phyloP scores from a whole-genome alignment of 345 rosid genomes.

The Noccaea caerulescens region DNA sequence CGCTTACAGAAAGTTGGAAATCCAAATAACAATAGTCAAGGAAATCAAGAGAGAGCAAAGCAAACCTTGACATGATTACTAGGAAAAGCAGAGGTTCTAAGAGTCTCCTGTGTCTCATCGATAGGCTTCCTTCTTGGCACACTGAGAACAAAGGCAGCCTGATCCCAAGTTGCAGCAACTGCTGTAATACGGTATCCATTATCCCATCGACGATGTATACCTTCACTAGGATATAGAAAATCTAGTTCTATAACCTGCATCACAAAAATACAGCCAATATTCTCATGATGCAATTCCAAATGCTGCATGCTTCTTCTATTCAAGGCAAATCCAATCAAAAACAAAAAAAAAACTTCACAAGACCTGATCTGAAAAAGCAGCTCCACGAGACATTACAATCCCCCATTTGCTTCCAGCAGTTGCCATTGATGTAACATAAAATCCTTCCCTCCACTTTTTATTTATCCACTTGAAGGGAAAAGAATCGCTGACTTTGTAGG shows the following conservation, averaged over 20 bases:
- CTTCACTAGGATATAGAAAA: slow-evolving; percentile 98
- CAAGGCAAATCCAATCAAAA: not conserved
- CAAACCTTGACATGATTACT: slow-evolving; percentile 93
- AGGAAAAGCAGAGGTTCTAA: slow-evolving; percentile 93
- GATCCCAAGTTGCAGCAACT: slow-evolving; percentile 91
- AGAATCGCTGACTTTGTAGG: slow-evolving; percentile 94
- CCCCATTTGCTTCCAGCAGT: slow-evolving; percentile 98
- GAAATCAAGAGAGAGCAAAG: slow-evolving; percentile 3
- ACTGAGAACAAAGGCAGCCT: slow-evolving; percentile 93
- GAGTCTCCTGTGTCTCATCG: slow-evolving; percentile 97
- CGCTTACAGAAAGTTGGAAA: not conserved
- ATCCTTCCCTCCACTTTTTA: slow-evolving; percentile 96
- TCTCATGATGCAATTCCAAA: slow-evolving; percentile 3
- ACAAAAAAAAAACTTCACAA: not conserved
- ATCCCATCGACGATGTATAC: slow-evolving; percentile 97
- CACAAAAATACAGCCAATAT: not conserved
- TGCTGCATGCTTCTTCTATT: not conserved
- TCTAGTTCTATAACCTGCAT: slow-evolving; percentile 93
- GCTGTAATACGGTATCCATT: slow-evolving; percentile 92
- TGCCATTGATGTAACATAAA: slow-evolving; percentile 91
- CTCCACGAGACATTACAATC: slow-evolving; percentile 97
- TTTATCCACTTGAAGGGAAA: slow-evolving; percentile 99
- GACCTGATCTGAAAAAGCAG: slow-evolving; percentile 91
- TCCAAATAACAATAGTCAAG: slow-evolving; percentile 1
- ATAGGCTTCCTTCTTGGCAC: slow-evolving; percentile 84